Evolutionary conservation across 2,329 filamentous ascomycete genomes (phyloP).

Genomic region (Paraphoma chrysanthemicola): DNA sequence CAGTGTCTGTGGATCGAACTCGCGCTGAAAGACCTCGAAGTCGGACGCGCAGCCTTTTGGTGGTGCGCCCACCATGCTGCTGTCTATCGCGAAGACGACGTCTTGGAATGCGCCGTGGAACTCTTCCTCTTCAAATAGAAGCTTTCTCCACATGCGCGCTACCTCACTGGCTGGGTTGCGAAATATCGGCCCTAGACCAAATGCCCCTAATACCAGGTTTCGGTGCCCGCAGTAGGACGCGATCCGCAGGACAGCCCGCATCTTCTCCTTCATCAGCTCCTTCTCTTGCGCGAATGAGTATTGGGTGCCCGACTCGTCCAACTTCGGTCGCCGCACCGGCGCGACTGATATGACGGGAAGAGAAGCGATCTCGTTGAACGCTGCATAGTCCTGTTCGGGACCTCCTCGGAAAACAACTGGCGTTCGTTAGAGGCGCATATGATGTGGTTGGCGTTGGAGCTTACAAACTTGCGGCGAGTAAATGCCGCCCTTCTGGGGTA

Average conservation of each 20-base stretch:
- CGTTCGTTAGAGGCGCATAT: slow-evolving; percentile 9
- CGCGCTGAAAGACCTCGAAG: slow-evolving; percentile 49
- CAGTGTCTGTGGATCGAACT: slow-evolving; percentile 47
- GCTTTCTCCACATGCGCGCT: slow-evolving; percentile 53
- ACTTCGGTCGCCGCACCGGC: slow-evolving; percentile 75
- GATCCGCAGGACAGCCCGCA: slow-evolving; percentile 73
- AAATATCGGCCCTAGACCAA: slow-evolving; percentile 54
- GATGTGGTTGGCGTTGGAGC: slow-evolving; percentile 31
- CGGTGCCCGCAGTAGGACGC: slow-evolving; percentile 57
- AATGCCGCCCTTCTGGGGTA: slow-evolving; percentile 73
- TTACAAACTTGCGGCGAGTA: slow-evolving; percentile 72
- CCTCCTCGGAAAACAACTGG: slow-evolving; percentile 73
- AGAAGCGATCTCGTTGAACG: slow-evolving; percentile 56
- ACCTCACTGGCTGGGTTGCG: slow-evolving; percentile 53
- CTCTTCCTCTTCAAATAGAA: slow-evolving; percentile 53
- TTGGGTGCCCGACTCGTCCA: slow-evolving; percentile 69
- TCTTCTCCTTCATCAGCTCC: slow-evolving; percentile 75
- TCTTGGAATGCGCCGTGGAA: slow-evolving; percentile 54
- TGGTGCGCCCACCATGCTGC: slow-evolving; percentile 36
- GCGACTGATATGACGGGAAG: slow-evolving; percentile 77
- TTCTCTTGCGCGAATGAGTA: slow-evolving; percentile 77
- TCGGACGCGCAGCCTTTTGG: slow-evolving; percentile 45
- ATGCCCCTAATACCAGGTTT: slow-evolving; percentile 53
- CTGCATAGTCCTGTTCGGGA: slow-evolving; percentile 57
- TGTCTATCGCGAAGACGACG: slow-evolving; percentile 55